phyloP scores from a whole-genome alignment of 106 monocot species.

The Gastrodia elata region DNA sequence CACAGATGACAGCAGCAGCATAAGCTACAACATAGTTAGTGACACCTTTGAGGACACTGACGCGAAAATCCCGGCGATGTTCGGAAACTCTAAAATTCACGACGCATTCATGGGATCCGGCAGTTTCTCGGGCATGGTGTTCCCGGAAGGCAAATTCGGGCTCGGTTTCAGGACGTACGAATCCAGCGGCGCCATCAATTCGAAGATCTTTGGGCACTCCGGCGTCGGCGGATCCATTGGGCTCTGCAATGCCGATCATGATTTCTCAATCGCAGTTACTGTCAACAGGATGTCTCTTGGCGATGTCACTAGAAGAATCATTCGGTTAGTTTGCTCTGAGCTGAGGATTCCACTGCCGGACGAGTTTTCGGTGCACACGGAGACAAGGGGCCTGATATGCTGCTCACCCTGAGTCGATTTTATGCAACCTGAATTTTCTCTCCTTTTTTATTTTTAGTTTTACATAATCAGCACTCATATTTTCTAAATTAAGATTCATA shows the following conservation, averaged over 20 bases:
- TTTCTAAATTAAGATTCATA: no score
- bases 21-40: constrained; percentile 17
- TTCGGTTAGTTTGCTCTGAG: constrained; percentile 81
- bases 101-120: constrained; percentile 76
- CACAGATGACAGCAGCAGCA: constrained; percentile 12
- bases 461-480: no score
- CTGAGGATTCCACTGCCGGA: constrained; percentile 62
- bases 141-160: constrained; percentile 63
- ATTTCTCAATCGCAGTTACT: constrained; percentile 82
- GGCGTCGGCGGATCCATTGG: constrained; percentile 94
- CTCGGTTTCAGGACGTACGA: constrained; percentile 75
- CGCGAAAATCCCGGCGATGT: constrained; percentile 14
- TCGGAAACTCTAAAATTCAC: constrained; percentile 39
- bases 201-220: constrained; percentile 69
- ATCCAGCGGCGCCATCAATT: constrained; percentile 1
- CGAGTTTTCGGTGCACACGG: constrained; percentile 53
- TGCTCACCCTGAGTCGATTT: constrained; percentile 17
- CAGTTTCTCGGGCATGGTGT: constrained; percentile 37
- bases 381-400: constrained; percentile 73
- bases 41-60: constrained; percentile 8
- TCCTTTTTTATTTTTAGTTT: no score
- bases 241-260: constrained; percentile 63
- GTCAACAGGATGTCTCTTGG: constrained; percentile 95
- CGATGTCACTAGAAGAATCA: constrained; percentile 63
- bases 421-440: no score